Evolutionary conservation across 1,139 yeast species (phyloP).

Genomic region (Suhomyces taliae): DNA sequence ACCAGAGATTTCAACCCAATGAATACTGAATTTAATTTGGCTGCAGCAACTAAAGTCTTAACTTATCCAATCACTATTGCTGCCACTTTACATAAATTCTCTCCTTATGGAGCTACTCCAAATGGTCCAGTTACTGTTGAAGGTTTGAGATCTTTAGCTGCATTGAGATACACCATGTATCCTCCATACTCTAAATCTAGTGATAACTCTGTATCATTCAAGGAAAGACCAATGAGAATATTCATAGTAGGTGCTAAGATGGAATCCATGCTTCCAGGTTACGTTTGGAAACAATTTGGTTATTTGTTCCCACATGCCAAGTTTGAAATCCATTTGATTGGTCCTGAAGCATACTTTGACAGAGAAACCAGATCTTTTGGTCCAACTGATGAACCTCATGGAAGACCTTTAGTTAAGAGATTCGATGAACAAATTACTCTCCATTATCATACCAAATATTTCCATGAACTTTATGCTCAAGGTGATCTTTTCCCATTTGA

Average conservation of each 20-base stretch:
- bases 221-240: slow-evolving; percentile 86
- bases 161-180: slow-evolving; percentile 83
- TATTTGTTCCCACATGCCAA: slow-evolving; percentile 79
- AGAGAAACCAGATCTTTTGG: slow-evolving; percentile 42
- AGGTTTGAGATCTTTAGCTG: slow-evolving; percentile 90
- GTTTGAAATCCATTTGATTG: slow-evolving; percentile 87
- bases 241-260: slow-evolving; percentile 91
- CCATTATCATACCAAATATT: slow-evolving; percentile 84
- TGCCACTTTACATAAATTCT: slow-evolving; percentile 74
- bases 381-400: slow-evolving; percentile 40
- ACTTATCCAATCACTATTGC: slow-evolving; percentile 92
- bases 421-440: slow-evolving; percentile 74
- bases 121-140: slow-evolving; percentile 88
- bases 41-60: slow-evolving; percentile 91
- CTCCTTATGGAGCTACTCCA: slow-evolving; percentile 80
- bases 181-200: slow-evolving; percentile 58
- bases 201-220: slow-evolving; percentile 40
- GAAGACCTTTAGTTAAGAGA: slow-evolving; percentile 68
- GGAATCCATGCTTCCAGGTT: slow-evolving; percentile 91
- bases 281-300: slow-evolving; percentile 93
- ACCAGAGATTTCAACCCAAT: slow-evolving; percentile 91
- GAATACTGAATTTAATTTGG: slow-evolving; percentile 95
- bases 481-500: slow-evolving; percentile 97
- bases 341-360: slow-evolving; percentile 88
- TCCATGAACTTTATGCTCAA: slow-evolving; percentile 85